These are phyloP conservation scores for Fusarium temperatum DNA, from an alignment of 2,329 filamentous ascomycete genomes.

Conservation along the genomic window DNA sequence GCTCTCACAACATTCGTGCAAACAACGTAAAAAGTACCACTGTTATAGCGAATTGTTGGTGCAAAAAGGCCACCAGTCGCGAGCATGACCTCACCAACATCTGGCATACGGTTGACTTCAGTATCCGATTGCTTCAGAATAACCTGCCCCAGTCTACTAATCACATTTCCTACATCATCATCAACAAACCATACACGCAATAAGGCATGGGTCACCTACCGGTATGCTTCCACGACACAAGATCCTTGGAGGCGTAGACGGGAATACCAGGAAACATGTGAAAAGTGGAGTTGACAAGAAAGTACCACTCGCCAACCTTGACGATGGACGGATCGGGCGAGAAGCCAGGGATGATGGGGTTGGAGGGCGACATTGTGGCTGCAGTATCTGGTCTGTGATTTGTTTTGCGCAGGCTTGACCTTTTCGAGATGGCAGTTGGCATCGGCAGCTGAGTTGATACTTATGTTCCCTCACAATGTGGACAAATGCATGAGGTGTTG, in stretches of 20 bases:
- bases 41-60: not conserved
- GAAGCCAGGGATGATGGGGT: conserved; percentile 18
- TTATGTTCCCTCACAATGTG: not conserved
- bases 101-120: conserved; percentile 4
- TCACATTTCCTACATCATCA: conserved; percentile 2
- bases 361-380: conserved; percentile 4
- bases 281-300: conserved; percentile 18
- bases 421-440: not conserved
- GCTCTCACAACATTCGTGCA: conserved; percentile 6
- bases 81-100: not conserved
- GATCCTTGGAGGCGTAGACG: not conserved
- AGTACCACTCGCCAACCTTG: conserved; percentile 17
- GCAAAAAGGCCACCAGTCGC: conserved; percentile 1
- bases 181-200: accelerated
- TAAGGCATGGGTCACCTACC: accelerated
- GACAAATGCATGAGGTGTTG: not conserved
- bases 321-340: conserved; percentile 16
- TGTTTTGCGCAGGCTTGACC: not conserved
- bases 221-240: conserved; percentile 9
- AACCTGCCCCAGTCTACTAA: not conserved
- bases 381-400: not conserved
- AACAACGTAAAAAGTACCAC: conserved; percentile 5
- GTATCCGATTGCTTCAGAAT: not conserved
- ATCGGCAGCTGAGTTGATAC: not conserved
- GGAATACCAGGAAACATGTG: conserved; percentile 19